These are phyloP conservation scores for Tilletia indica DNA, from an alignment of 1,284 basidiomycete species.

Conservation along the genomic window DNA sequence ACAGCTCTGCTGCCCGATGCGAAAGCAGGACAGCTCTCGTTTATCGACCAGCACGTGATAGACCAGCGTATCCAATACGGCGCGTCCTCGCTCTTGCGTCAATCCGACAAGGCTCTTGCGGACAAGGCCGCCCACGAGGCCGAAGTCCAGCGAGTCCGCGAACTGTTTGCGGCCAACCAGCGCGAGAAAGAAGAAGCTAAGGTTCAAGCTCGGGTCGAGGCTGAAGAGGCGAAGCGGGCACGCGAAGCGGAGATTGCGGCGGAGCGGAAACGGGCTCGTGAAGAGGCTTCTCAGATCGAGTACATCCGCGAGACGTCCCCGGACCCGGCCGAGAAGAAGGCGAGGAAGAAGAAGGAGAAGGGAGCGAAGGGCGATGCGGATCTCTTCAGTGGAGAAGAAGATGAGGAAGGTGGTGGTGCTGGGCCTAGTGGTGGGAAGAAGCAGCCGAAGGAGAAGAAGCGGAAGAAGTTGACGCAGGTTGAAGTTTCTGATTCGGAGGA, in stretches of 20 bases:
- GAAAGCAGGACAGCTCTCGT: slow-evolving; percentile 36
- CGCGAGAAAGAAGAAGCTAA: slow-evolving; percentile 41
- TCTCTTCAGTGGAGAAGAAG: slow-evolving; percentile 13
- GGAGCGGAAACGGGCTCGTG: slow-evolving; percentile 40
- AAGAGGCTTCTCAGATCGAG: slow-evolving; percentile 48
- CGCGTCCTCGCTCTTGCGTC: slow-evolving; percentile 41
- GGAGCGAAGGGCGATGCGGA: slow-evolving; percentile 19
- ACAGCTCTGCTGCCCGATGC: slow-evolving; percentile 41
- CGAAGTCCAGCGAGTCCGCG: slow-evolving; percentile 31
- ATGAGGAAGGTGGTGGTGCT: background rate
- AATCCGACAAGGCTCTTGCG: slow-evolving; percentile 32
- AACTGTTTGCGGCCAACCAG: slow-evolving; percentile 37
- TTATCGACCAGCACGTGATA: slow-evolving; percentile 48
- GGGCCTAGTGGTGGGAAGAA: slow-evolving; percentile 17
- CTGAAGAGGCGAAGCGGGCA: slow-evolving; percentile 42
- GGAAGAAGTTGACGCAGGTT: slow-evolving; percentile 28
- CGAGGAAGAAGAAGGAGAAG: slow-evolving; percentile 24
- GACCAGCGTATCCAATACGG: slow-evolving; percentile 54
- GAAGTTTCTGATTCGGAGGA: slow-evolving; percentile 14
- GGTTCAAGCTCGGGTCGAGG: slow-evolving; percentile 36
- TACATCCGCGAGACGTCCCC: slow-evolving; percentile 36
- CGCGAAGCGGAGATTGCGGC: slow-evolving; percentile 46
- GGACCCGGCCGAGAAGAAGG: slow-evolving; percentile 31
- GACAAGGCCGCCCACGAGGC: slow-evolving; percentile 43
- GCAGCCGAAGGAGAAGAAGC: slow-evolving; percentile 30